Evolutionary conservation across 768 basidiomycete species (phyloP).

Genomic region (Clavaria fumosa): DNA sequence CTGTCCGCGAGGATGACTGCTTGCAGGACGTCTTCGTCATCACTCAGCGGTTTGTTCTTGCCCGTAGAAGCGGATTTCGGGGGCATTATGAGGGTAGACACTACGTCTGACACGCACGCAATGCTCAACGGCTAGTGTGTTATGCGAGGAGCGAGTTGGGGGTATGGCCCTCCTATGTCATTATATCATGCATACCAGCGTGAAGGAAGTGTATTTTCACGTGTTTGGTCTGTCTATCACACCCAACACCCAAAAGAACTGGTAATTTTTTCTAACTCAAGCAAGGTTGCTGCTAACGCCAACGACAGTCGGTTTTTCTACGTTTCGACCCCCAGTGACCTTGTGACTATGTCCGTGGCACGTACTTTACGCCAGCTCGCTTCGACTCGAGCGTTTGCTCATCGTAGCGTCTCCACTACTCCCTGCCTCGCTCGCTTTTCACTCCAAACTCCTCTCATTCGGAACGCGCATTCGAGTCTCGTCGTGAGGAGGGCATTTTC

Average conservation of each 20-base stretch:
- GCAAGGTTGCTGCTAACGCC: too few relatives aligned
- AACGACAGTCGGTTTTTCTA: too few relatives aligned
- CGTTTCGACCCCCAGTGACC: constrained; percentile 4
- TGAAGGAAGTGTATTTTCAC: too few relatives aligned
- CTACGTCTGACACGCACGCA: constrained; percentile 8
- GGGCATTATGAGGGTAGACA: constrained; percentile 35
- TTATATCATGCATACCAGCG: too few relatives aligned
- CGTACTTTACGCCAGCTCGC: constrained; percentile 45
- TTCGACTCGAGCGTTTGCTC: too few relatives aligned
- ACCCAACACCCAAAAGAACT: too few relatives aligned
- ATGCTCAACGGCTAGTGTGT: too few relatives aligned
- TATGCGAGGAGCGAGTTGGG: too few relatives aligned
- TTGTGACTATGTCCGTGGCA: constrained; percentile 39
- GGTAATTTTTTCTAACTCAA: too few relatives aligned
- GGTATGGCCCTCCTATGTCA: too few relatives aligned
- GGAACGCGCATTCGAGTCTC: constrained; percentile 16
- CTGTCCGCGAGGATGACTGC: constrained; percentile 94
- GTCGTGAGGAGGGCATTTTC: constrained; percentile 27
- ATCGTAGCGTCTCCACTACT: constrained; percentile 30
- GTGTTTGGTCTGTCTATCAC: too few relatives aligned
- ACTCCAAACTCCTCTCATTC: constrained; percentile 12
- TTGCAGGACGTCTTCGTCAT: constrained; percentile 79
- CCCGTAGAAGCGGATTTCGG: constrained; percentile 36
- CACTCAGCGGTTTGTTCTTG: constrained; percentile 51
- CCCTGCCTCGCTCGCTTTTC: constrained; percentile 17